Conservation (phyloP, 2,329 filamentous ascomycete species). For the Monosporascus sp. region DNA sequence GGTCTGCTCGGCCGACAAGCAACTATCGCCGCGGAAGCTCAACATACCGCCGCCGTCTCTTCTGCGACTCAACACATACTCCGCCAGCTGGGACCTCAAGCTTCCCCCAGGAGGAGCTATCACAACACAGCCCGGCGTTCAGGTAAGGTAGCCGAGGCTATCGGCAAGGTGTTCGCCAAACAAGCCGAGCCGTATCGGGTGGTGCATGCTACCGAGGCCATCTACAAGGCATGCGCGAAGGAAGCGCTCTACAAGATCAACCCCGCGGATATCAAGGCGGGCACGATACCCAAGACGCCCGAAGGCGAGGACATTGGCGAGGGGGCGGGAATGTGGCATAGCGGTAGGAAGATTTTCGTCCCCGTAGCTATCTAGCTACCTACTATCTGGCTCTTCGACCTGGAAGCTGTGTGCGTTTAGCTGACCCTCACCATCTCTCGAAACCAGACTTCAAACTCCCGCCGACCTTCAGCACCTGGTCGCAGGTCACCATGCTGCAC, state of each 20-base stretch:
- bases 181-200: conserved; percentile 59
- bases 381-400: not conserved
- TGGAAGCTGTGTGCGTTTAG: not conserved
- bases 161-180: conserved; percentile 17
- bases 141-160: conserved; percentile 14
- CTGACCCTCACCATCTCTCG: not conserved
- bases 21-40: conserved; percentile 14
- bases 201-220: conserved; percentile 69
- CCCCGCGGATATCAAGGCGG: conserved; percentile 59
- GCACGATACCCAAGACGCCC: conserved; percentile 63
- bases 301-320: conserved; percentile 79
- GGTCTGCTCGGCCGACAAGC: conserved; percentile 20
- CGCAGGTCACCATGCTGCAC: conserved; percentile 92
- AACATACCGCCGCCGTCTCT: conserved; percentile 7
- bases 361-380: not conserved
- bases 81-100: conserved; percentile 2
- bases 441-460: conserved; percentile 65
- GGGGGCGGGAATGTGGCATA: conserved; percentile 74
- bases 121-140: conserved; percentile 30
- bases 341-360: conserved; percentile 50
- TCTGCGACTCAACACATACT: conserved; percentile 3
- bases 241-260: conserved; percentile 75
- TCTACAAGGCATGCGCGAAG: conserved; percentile 70
- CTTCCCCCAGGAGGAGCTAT: conserved; percentile 28
- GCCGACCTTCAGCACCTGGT: conserved; percentile 93